These are phyloP conservation scores for Excoecaria agallocha DNA, from an alignment of 345 rosid genomes.

Conservation along the genomic window DNA sequence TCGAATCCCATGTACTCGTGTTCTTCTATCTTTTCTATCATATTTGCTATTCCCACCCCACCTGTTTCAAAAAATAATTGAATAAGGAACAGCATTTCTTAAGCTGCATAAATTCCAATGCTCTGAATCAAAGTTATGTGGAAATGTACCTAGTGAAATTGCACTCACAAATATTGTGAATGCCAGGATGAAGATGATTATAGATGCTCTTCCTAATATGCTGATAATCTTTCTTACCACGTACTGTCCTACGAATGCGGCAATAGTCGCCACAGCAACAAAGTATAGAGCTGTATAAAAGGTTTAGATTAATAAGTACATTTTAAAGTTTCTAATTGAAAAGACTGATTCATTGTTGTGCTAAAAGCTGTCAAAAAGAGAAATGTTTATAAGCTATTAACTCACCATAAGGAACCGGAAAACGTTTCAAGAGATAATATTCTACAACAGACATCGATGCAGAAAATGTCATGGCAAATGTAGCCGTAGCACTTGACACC, in stretches of 20 bases:
- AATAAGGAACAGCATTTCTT: background rate
- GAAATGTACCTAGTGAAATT: slow-evolving; percentile 19
- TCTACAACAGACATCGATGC: slow-evolving; percentile 86
- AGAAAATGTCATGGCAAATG: slow-evolving; percentile 84
- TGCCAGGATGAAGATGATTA: slow-evolving; percentile 28
- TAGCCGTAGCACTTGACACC: slow-evolving; percentile 88
- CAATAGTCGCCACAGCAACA: slow-evolving; percentile 22
- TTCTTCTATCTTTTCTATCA: slow-evolving; percentile 20
- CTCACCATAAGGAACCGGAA: slow-evolving; percentile 83
- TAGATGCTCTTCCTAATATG: slow-evolving; percentile 29
- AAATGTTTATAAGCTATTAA: background rate
- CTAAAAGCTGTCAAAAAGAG: background rate
- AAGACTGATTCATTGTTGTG: background rate
- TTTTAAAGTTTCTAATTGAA: too few species aligned
- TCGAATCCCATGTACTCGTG: slow-evolving; percentile 27
- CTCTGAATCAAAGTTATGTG: background rate
- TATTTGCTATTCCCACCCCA: slow-evolving; percentile 26
- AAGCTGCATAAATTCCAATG: background rate
- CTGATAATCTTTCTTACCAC: slow-evolving; percentile 22
- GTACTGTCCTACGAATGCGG: slow-evolving; percentile 28
- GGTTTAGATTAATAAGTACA: background rate
- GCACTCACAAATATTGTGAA: slow-evolving; percentile 29
- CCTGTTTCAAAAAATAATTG: slow-evolving; percentile 14
- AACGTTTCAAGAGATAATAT: slow-evolving; percentile 75
- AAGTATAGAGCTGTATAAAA: slow-evolving; percentile 25